phyloP scores from a whole-genome alignment of 768 basidiomycete species.

The Sarcodon aspratus region DNA sequence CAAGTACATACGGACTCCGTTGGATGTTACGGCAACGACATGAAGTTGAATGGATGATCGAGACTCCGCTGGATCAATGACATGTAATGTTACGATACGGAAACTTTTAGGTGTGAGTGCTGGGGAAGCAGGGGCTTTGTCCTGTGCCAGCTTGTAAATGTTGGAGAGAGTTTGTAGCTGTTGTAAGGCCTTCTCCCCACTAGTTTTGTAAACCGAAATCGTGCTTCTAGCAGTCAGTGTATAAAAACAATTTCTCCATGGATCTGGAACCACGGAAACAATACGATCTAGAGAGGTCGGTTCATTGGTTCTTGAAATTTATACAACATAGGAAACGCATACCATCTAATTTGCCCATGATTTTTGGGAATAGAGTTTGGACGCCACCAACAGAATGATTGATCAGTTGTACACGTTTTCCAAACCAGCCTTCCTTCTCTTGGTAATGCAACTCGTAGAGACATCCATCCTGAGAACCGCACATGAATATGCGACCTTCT shows the following conservation, averaged over 20 bases:
- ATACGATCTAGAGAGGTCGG: constrained; percentile 48
- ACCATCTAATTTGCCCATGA: constrained; percentile 62
- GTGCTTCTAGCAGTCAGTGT: constrained; percentile 56
- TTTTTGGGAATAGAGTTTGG: constrained; percentile 69
- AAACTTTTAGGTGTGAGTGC: constrained; percentile 61
- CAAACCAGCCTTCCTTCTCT: constrained; percentile 87
- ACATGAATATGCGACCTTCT: constrained; percentile 88
- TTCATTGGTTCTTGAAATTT: constrained; percentile 1
- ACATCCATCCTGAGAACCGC: constrained; percentile 73
- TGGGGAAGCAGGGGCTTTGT: constrained; percentile 72
- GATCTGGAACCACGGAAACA: constrained; percentile 54
- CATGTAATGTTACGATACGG: constrained; percentile 58
- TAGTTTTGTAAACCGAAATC: constrained; percentile 57
- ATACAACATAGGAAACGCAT: constrained; percentile 11
- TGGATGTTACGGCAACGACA: constrained; percentile 71
- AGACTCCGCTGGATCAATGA: constrained; percentile 55
- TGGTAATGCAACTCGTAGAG: constrained; percentile 92
- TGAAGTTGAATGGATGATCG: constrained; percentile 45
- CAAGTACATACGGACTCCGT: constrained; percentile 82
- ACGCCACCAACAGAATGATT: constrained; percentile 80
- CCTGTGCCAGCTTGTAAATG: constrained; percentile 64
- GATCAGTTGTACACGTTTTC: constrained; percentile 71
- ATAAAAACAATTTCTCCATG: constrained; percentile 63
- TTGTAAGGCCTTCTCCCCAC: constrained; percentile 53
- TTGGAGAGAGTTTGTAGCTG: constrained; percentile 68